These are phyloP conservation scores for Achlya hypogyna DNA, from an alignment of 352 stramenopile species.

Conservation along the genomic window DNA sequence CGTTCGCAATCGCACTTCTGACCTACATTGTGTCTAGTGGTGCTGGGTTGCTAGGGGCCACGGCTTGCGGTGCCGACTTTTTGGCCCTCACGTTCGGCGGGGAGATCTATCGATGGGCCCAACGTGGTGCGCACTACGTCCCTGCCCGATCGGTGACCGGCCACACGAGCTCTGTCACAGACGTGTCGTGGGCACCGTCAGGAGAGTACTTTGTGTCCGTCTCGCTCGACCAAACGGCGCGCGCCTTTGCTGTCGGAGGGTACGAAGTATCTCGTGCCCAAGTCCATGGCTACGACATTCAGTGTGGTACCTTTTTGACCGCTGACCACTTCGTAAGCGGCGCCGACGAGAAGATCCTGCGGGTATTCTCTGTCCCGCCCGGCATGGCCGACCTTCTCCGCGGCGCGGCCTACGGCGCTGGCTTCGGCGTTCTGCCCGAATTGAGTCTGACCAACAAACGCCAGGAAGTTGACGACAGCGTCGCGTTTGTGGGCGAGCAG, in stretches of 20 bases:
- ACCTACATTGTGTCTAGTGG: background rate
- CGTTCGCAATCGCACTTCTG: background rate
- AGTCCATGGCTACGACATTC: conserved; percentile 76
- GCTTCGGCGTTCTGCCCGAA: conserved; percentile 33
- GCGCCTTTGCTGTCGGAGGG: conserved; percentile 27
- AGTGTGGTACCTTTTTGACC: conserved; percentile 47
- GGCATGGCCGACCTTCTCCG: conserved; percentile 3
- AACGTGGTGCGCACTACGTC: conserved; percentile 33
- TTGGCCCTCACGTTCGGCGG: conserved; percentile 51
- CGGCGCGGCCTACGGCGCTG: background rate
- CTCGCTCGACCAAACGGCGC: conserved; percentile 67
- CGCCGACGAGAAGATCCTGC: conserved; percentile 79
- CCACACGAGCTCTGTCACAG: conserved; percentile 44
- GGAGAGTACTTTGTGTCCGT: conserved; percentile 62
- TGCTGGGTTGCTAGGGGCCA: background rate
- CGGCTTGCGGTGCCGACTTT: conserved; percentile 26
- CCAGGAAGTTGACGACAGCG: background rate
- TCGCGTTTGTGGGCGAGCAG: conserved; percentile 43
- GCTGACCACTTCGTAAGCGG: conserved; percentile 60
- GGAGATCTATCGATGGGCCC: conserved; percentile 57
- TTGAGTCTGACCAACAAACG: conserved; percentile 72
- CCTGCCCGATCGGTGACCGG: conserved; percentile 45
- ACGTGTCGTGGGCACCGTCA: conserved; percentile 51
- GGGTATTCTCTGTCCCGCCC: conserved; percentile 22
- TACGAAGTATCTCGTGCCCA: conserved; percentile 66